These are phyloP conservation scores for Dothideomycetidae sp. DNA, from an alignment of 2,329 filamentous ascomycete genomes.

Conservation along the genomic window DNA sequence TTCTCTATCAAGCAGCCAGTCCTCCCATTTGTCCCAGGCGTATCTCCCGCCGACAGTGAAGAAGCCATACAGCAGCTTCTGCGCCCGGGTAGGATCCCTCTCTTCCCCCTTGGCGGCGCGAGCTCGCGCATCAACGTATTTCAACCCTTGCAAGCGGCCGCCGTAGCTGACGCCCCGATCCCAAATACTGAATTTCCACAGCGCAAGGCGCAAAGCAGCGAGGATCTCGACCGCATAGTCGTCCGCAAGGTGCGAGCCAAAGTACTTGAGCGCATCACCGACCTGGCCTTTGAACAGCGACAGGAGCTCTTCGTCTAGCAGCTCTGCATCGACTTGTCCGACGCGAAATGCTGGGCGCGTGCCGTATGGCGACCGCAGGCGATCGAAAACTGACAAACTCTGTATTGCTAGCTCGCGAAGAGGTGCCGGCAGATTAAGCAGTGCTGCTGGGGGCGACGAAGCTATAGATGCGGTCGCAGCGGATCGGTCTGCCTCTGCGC, in stretches of 20 bases:
- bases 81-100: conserved; percentile 55
- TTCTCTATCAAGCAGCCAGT: conserved; percentile 63
- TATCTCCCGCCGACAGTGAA: conserved; percentile 81
- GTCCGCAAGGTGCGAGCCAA: conserved; percentile 63
- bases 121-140: conserved; percentile 68
- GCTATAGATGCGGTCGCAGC: conserved; percentile 19
- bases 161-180: conserved; percentile 93
- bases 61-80: conserved; percentile 73
- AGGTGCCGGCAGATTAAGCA: conserved; percentile 36
- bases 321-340: conserved; percentile 87
- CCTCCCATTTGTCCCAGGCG: conserved; percentile 83
- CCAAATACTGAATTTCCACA: conserved; percentile 96
- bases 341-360: conserved; percentile 80
- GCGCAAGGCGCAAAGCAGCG: conserved; percentile 56
- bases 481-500: conserved; percentile 44
- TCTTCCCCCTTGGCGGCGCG: conserved; percentile 25
- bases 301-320: conserved; percentile 85
- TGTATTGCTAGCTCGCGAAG: conserved; percentile 35
- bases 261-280: conserved; percentile 75
- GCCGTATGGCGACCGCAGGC: conserved; percentile 59
- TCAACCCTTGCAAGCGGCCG: conserved; percentile 78
- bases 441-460: conserved; percentile 12
- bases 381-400: conserved; percentile 13
- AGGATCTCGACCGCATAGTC: conserved; percentile 81
- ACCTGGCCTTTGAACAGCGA: conserved; percentile 76